phyloP scores from a whole-genome alignment of 768 basidiomycete species.

The Termitomyces sp. region DNA sequence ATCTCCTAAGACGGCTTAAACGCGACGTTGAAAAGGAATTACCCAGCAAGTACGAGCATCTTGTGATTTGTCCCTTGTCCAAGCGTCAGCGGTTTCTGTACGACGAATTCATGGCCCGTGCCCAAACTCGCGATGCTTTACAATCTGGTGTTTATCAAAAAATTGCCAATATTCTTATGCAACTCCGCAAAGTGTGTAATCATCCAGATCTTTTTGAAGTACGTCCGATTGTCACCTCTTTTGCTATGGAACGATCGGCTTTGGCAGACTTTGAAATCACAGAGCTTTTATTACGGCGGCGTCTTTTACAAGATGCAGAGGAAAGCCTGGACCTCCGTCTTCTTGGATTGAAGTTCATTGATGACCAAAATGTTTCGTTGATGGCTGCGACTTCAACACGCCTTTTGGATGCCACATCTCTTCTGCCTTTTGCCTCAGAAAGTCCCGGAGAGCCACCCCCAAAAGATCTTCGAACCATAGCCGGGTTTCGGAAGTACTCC shows the following conservation, averaged over 20 bases:
- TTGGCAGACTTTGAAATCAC: conserved; percentile 80
- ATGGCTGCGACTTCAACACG: conserved; percentile 49
- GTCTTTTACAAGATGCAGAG: conserved; percentile 50
- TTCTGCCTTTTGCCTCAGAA: conserved; percentile 47
- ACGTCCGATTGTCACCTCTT: conserved; percentile 76
- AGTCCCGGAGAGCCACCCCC: conserved; percentile 61
- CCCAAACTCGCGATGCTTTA: conserved; percentile 77
- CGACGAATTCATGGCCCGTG: conserved; percentile 92
- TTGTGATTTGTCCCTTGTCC: conserved; percentile 81
- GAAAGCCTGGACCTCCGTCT: conserved; percentile 56
- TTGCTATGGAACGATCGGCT: conserved; percentile 68
- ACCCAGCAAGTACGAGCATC: conserved; percentile 90
- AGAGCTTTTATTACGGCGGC: conserved; percentile 79
- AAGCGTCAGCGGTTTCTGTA: conserved; percentile 94
- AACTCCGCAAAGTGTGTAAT: conserved; percentile 93
- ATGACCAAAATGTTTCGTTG: conserved; percentile 45
- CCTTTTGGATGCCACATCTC: conserved; percentile 52
- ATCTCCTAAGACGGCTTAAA: conserved; percentile 92
- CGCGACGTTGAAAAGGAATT: conserved; percentile 96
- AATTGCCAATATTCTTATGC: conserved; percentile 95
- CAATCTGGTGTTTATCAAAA: conserved; percentile 84
- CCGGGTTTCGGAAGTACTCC: conserved; percentile 58
- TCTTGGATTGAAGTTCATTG: conserved; percentile 59
- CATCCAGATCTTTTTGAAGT: conserved; percentile 92
- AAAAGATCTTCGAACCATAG: conserved; percentile 68